These are phyloP conservation scores for Ogataea philodendri DNA, from an alignment of 805 yeast genomes.

Conservation along the genomic window DNA sequence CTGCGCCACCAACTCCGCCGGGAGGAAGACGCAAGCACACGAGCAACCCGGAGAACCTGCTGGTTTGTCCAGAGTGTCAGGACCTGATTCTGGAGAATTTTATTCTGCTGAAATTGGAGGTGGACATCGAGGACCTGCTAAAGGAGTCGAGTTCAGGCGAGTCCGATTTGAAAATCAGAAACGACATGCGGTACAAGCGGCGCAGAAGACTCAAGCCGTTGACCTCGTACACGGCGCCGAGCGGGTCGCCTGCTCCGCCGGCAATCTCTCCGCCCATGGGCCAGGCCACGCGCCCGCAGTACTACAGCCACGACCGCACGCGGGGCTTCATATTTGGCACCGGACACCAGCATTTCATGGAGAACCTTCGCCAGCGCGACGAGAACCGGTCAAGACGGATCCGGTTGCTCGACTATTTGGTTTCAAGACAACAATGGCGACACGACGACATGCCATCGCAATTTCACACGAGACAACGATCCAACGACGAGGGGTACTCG, in stretches of 20 bases:
- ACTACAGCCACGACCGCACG: slow-evolving; percentile 16
- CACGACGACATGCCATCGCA: slow-evolving; percentile 18
- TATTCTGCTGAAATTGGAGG: slow-evolving; percentile 29
- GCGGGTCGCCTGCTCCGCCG: slow-evolving; percentile 1
- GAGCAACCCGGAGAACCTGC: slow-evolving; percentile 34
- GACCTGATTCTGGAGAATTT: slow-evolving; percentile 30
- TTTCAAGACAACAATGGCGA: slow-evolving; percentile 24
- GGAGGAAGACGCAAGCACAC: slow-evolving; percentile 24
- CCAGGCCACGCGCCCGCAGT: slow-evolving; percentile 13
- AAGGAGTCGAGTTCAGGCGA: slow-evolving; percentile 15
- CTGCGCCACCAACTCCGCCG: slow-evolving; percentile 37
- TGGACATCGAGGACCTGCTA: slow-evolving; percentile 31
- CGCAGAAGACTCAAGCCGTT: slow-evolving; percentile 26
- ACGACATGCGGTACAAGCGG: slow-evolving; percentile 33
- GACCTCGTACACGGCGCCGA: slow-evolving; percentile 10
- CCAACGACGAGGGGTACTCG: slow-evolving; percentile 14
- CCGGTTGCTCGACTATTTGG: slow-evolving; percentile 21
- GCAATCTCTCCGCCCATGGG: slow-evolving; percentile 1
- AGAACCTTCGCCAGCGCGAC: slow-evolving; percentile 17
- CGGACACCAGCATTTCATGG: slow-evolving; percentile 18
- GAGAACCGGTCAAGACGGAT: slow-evolving; percentile 23
- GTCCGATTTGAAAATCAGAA: slow-evolving; percentile 22
- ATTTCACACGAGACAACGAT: slow-evolving; percentile 12
- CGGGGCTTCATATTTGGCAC: slow-evolving; percentile 21
- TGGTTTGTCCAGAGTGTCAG: slow-evolving; percentile 32